Evolutionary conservation across 495 filamentous ascomycete genomes (phyloP).

Genomic region (Saxophila tyrrhenica): DNA sequence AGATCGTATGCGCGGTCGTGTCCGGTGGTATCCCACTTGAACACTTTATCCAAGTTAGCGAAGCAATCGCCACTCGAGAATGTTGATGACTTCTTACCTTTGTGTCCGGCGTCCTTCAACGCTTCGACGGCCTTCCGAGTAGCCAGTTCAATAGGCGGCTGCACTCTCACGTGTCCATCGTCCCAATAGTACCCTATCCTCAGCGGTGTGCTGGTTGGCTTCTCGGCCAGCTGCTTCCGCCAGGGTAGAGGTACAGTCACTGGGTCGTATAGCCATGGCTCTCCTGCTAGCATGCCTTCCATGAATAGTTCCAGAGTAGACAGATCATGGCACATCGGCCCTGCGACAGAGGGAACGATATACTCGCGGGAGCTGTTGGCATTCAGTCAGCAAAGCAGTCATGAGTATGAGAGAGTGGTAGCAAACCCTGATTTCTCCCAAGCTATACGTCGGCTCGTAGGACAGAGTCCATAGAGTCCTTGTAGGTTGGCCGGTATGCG

Average conservation of each 20-base stretch:
- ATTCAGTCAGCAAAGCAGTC: neutral
- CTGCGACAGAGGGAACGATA: constrained; percentile 39
- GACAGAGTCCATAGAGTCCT: constrained; percentile 25
- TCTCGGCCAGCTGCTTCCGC: constrained; percentile 21
- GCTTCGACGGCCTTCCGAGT: neutral
- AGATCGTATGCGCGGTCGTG: neutral
- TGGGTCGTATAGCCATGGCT: constrained; percentile 39
- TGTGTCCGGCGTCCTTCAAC: constrained; percentile 3
- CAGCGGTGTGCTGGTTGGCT: neutral
- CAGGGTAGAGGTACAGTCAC: constrained; percentile 38
- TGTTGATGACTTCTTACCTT: neutral
- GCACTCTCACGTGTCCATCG: constrained; percentile 11
- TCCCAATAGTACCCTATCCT: constrained; percentile 4
- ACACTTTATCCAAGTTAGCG: neutral
- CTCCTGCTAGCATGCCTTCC: constrained; percentile 39
- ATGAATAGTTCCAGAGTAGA: constrained; percentile 39
- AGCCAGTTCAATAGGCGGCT: constrained; percentile 4
- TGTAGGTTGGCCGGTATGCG: constrained; percentile 28
- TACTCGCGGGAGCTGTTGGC: constrained; percentile 6
- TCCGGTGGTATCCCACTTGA: constrained; percentile 1
- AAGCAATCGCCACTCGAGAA: no score
- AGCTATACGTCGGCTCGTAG: constrained; percentile 22
- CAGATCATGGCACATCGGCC: constrained; percentile 38
- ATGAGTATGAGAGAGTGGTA: neutral
- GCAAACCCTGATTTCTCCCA: constrained; percentile 1